These are phyloP conservation scores for Bipolaris oryzae DNA, from an alignment of 2,329 filamentous ascomycete species.

Conservation along the genomic window DNA sequence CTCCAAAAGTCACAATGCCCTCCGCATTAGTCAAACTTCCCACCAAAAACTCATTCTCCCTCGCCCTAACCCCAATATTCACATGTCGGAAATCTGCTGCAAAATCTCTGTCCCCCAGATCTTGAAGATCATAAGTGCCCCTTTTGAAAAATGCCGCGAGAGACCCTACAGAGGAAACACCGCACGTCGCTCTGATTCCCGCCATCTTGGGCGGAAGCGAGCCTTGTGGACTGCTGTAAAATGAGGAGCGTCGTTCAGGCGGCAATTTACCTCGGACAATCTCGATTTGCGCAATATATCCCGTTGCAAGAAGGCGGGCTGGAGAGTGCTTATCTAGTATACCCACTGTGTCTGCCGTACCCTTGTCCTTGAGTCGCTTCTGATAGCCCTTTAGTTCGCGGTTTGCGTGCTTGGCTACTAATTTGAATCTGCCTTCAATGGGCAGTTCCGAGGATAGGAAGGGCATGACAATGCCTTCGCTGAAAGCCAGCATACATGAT, in stretches of 20 bases:
- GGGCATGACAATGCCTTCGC: conserved; percentile 54
- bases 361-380: conserved; percentile 44
- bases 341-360: conserved; percentile 22
- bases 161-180: conserved; percentile 52
- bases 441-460: conserved; percentile 47
- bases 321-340: conserved; percentile 47
- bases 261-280: conserved; percentile 47
- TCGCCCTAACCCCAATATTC: conserved; percentile 50
- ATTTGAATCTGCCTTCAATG: conserved; percentile 47
- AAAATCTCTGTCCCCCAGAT: conserved; percentile 44
- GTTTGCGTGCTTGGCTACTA: conserved; percentile 51
- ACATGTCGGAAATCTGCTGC: conserved; percentile 49
- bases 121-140: conserved; percentile 32
- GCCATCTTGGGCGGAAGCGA: conserved; percentile 39
- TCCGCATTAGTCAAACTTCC: conserved; percentile 49
- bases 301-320: conserved; percentile 50
- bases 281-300: conserved; percentile 52
- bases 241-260: conserved; percentile 23
- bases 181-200: conserved; percentile 51
- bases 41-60: conserved; percentile 55
- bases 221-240: conserved; percentile 47
- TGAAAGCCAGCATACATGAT: conserved; percentile 56
- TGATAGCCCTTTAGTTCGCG: conserved; percentile 53
- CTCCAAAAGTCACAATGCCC: conserved; percentile 47
- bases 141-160: conserved; percentile 42